Evolutionary conservation across 768 basidiomycete genomes (phyloP), one percentile per base, ranked within the genome.

Genomic region (Jaapia argillacea): DNA sequence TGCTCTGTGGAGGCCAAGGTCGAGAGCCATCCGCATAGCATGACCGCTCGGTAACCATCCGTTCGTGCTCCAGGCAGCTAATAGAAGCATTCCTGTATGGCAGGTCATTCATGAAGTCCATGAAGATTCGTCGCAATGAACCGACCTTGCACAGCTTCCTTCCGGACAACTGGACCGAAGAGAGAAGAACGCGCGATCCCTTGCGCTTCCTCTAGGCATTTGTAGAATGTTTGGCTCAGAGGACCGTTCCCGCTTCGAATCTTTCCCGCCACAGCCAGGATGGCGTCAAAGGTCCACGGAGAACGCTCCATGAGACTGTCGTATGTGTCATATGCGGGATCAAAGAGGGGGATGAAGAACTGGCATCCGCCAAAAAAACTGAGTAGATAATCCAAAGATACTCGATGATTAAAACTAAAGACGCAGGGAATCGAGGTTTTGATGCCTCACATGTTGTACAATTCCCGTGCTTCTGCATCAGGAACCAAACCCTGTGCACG

Each of bases 311-410:
- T 84, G 53, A 93, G 71, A 51, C 81, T 80, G 59, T 94, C 92
- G 66, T 87, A 93, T 13, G 88, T 89, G 70, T 97, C 93, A 64
- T 91, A 94, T 46, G 70, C 67, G 24, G 88, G 85, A 65, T 96
- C 91, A 69, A 93, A 96, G 48, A 96, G 72, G 38, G 93, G 92
- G 51, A 96, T 90, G 71, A 96, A 97, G 59, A 92, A 75, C 68
- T 96, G 87, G 65, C 91, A 96, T 40, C 92, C 92, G 45, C 86
- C 82, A 69, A 94, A 94, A 72, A 94, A 97, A 57, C 88, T 91
- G 69, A 48, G 57, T 57, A 42, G 33, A n/a, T n/a, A n/a, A n/a
- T n/a, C n/a, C n/a, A n/a, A n/a, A n/a, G n/a, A n/a, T n/a, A n/a
- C n/a, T n/a, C n/a, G n/a, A n/a, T n/a, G 37, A 18, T 40, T 16